phyloP scores from a whole-genome alignment of 805 yeast species.

The Priceomyces medius region DNA sequence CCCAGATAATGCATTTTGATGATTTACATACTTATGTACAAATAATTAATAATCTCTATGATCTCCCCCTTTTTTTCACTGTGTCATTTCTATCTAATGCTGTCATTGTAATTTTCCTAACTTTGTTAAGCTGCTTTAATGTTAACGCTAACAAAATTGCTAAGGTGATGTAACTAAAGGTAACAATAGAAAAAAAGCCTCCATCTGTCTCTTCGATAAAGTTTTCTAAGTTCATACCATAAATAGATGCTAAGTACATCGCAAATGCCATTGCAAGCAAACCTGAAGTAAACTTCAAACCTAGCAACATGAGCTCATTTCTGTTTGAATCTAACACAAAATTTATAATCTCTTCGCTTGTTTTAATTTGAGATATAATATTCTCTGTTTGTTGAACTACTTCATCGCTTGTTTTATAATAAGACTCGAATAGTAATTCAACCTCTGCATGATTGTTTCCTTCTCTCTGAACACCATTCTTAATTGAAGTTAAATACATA shows the following conservation, averaged over 20 bases:
- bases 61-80: not conserved
- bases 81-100: slow-evolving; percentile 23
- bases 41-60: slow-evolving; percentile 1
- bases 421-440: slow-evolving; percentile 86
- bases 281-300: slow-evolving; percentile 79
- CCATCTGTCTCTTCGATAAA: slow-evolving; percentile 78
- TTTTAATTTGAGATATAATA: slow-evolving; percentile 74
- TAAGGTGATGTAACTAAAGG: slow-evolving; percentile 43
- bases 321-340: slow-evolving; percentile 92
- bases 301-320: slow-evolving; percentile 86
- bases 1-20: not conserved
- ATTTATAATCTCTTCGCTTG: slow-evolving; percentile 93
- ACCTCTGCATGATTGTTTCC: slow-evolving; percentile 79
- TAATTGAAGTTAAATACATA: slow-evolving; percentile 69
- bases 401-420: slow-evolving; percentile 88
- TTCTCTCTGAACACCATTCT: slow-evolving; percentile 42
- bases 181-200: slow-evolving; percentile 57
- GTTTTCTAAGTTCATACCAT: slow-evolving; percentile 95
- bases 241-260: slow-evolving; percentile 77
- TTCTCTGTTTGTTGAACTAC: slow-evolving; percentile 87
- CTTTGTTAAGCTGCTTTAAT: slow-evolving; percentile 54
- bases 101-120: slow-evolving; percentile 74
- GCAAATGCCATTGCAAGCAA: slow-evolving; percentile 79
- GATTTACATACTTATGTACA: not conserved
- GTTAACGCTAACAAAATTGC: slow-evolving; percentile 52